Conservation (phyloP, 2,329 filamentous ascomycete genomes). For the Diaporthe sp. region DNA sequence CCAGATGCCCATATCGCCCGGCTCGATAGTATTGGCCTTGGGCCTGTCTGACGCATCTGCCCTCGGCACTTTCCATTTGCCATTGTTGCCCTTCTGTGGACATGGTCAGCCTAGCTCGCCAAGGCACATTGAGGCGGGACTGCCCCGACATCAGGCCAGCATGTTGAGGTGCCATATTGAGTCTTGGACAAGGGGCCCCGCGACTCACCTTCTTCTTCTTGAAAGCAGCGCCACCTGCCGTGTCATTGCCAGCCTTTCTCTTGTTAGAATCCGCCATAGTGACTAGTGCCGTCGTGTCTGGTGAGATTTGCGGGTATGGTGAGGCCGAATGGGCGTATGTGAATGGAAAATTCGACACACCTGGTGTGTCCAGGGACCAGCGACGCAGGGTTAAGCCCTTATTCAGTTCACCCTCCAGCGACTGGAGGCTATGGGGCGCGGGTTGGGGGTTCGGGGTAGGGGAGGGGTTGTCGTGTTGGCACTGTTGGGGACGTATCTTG, state of each 20-base stretch:
- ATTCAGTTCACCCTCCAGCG: background rate
- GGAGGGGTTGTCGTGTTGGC: background rate
- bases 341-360: background rate
- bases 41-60: constrained; percentile 59
- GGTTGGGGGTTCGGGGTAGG: too few species aligned
- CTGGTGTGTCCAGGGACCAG: background rate
- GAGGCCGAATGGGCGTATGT: background rate
- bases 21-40: constrained; percentile 66
- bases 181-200: background rate
- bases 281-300: background rate
- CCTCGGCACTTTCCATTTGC: constrained; percentile 74
- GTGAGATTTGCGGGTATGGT: background rate
- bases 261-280: constrained; percentile 37
- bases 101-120: constrained; percentile 7
- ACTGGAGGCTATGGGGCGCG: too few species aligned
- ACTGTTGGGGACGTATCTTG: background rate
- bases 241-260: constrained; percentile 34
- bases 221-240: constrained; percentile 10
- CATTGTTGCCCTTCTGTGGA: constrained; percentile 64
- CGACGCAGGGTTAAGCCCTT: constrained; percentile 14
- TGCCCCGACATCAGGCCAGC: background rate
- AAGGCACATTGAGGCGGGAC: background rate
- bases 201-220: constrained; percentile 40
- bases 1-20: constrained; percentile 83
- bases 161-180: background rate